Base-by-base conservation (phyloP, 306 rosid genomes). In the Vigna reflexopilosa region DNA sequence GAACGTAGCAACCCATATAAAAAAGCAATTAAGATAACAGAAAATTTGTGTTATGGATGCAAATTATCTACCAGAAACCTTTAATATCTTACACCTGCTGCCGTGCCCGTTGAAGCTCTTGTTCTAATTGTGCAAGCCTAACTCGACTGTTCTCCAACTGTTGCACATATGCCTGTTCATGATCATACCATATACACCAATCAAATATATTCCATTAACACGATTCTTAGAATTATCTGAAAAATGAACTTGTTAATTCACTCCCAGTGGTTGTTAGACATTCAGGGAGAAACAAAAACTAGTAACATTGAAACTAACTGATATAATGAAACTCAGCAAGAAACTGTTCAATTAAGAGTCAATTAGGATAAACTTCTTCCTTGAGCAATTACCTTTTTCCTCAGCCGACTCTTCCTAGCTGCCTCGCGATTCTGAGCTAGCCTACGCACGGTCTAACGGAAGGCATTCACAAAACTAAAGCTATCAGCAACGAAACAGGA, bases 351-450 rank as follows among this genome's bases (percentile, higher is more conserved):
- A 64, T 49, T 9, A 8, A 17, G 11, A 57, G 9, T 16, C 38
- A 26, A 2, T 58, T 26, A 9, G 17, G 17, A 58, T 24, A 58
- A 59, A 14, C 5, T 13, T 6, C 20, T 30, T 5, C 44, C 4
- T 15, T 14, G 36, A 56, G 7, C 8, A 55, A 28, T 64, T 90
- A 93, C 98, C 84, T 93, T 93, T 87, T 89, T 93, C 89, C 98
- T 90, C 16, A 90, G 57, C 20, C 96, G 82, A 81, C 98, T 93
- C 86, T 93, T 93, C 87, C 85, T 87, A 5, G 96, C 98, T 54
- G 97, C 98, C 83, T 93, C 98, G 45, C 96, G 89, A 89, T 93
- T 93, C 80, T 93, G 94, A 20, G 92, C 97, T 48, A 91, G 75
- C 84, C 98, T 64, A 4, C 93, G 93, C 22, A 91, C 85, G 11